phyloP scores from a whole-genome alignment of 2,329 filamentous ascomycete species.

The Penicillium carneum region DNA sequence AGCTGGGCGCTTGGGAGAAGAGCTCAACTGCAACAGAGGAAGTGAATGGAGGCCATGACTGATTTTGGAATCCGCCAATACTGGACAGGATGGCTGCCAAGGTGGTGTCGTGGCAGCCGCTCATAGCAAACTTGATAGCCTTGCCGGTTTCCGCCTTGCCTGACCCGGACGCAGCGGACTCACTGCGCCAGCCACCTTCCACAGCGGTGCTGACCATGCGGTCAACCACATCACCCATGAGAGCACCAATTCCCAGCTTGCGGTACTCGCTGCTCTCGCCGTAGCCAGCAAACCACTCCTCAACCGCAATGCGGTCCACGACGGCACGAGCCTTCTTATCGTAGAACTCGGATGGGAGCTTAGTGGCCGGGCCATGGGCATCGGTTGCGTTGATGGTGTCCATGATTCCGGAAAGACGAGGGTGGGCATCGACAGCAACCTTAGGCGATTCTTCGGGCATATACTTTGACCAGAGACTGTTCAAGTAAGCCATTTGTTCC shows the following conservation, averaged over 20 bases:
- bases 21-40: constrained; percentile 90
- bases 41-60: constrained; percentile 89
- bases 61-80: constrained; percentile 76
- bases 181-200: constrained; percentile 62
- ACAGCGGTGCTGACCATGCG: constrained; percentile 72
- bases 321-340: constrained; percentile 73
- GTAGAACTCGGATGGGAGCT: constrained; percentile 85
- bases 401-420: constrained; percentile 87
- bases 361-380: constrained; percentile 81
- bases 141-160: constrained; percentile 49
- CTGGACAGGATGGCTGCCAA: constrained; percentile 79
- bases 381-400: constrained; percentile 89
- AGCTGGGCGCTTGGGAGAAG: constrained; percentile 66
- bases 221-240: constrained; percentile 82
- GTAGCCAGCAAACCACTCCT: constrained; percentile 94
- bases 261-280: constrained; percentile 85
- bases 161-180: constrained; percentile 61
- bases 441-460: constrained; percentile 75
- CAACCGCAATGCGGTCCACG: constrained; percentile 75
- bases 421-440: constrained; percentile 83
- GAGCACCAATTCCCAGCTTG: constrained; percentile 81
- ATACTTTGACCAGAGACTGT: constrained; percentile 78
- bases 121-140: constrained; percentile 74
- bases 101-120: constrained; percentile 92
- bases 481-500: constrained; percentile 83